Conservation (phyloP, 139 green algal species). For the Cymbomonas tetramitiformis region DNA sequence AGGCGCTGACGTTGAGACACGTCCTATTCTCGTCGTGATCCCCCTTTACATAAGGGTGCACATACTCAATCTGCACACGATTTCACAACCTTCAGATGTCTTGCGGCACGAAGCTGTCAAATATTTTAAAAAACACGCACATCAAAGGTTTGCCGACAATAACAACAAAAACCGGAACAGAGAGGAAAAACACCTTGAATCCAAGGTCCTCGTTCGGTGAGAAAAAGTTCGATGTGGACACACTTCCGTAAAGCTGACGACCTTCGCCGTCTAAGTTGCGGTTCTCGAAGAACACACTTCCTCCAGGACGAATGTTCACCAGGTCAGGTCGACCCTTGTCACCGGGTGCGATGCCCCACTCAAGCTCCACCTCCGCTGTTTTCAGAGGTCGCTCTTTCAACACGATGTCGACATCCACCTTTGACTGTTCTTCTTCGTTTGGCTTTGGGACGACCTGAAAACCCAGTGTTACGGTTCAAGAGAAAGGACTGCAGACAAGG, state of each 20-base stretch:
- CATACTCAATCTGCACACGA: too few species aligned
- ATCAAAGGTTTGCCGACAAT: too few species aligned
- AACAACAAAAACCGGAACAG: too few species aligned
- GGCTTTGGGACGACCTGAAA: slow-evolving; percentile 42
- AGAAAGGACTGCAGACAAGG: too few species aligned
- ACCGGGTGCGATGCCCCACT: slow-evolving; percentile 51
- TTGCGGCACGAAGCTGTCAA: too few species aligned
- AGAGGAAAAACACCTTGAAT: too few species aligned
- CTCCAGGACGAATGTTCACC: slow-evolving; percentile 15
- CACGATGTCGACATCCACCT: slow-evolving; percentile 59
- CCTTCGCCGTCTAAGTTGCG: slow-evolving; percentile 46
- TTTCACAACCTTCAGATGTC: too few species aligned
- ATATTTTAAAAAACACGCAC: too few species aligned
- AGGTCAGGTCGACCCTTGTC: slow-evolving; percentile 41
- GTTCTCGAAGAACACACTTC: slow-evolving; percentile 39
- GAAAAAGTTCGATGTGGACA: slow-evolving; percentile 57
- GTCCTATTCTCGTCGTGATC: slow-evolving; percentile 37
- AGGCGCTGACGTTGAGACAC: slow-evolving; percentile 30
- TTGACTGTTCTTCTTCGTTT: slow-evolving; percentile 34
- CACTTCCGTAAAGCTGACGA: slow-evolving; percentile 35
- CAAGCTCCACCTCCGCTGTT: slow-evolving; percentile 26
- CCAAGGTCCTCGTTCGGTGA: slow-evolving; percentile 51
- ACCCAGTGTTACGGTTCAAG: too few species aligned
- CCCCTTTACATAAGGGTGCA: slow-evolving; percentile 44
- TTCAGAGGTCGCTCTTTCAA: slow-evolving; percentile 47